A percentile compares a stretch with the other conserved stretches of the same genome.
These are phyloP conservation scores for Blastomyces silverae DNA, from an alignment of 2,329 filamentous ascomycete genomes.

Conservation along the genomic window DNA sequence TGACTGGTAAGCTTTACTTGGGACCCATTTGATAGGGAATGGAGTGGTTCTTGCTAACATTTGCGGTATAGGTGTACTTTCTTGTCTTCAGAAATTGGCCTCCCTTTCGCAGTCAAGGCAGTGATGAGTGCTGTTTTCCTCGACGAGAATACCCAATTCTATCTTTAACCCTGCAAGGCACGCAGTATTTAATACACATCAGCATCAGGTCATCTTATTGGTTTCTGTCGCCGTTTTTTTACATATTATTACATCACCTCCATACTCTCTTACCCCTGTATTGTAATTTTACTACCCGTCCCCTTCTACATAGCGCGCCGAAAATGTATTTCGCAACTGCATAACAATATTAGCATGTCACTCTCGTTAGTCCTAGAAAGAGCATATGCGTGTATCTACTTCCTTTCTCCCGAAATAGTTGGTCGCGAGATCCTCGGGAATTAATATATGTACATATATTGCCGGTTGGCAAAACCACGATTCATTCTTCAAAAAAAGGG, in stretches of 20 bases:
- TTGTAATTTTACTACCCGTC: background rate
- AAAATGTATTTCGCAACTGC: background rate
- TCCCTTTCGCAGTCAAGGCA: constrained; percentile 23
- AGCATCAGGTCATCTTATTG: background rate
- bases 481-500: background rate
- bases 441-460: background rate
- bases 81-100: constrained; percentile 49
- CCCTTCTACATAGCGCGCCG: background rate
- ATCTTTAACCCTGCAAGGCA: background rate
- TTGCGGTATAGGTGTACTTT: constrained; percentile 42
- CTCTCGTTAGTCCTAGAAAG: background rate
- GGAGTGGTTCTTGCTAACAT: background rate
- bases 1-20: constrained; percentile 61
- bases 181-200: background rate
- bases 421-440: background rate
- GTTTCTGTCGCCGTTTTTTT: background rate
- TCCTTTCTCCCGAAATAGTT: background rate
- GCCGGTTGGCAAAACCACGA: background rate
- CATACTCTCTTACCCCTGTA: background rate
- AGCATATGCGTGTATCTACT: background rate
- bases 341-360: background rate
- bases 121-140: background rate
- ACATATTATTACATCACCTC: background rate
- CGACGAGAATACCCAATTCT: background rate
- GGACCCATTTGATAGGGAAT: background rate